Conservation (phyloP, 2,329 filamentous ascomycete genomes). For the Fusarium nurragi region DNA sequence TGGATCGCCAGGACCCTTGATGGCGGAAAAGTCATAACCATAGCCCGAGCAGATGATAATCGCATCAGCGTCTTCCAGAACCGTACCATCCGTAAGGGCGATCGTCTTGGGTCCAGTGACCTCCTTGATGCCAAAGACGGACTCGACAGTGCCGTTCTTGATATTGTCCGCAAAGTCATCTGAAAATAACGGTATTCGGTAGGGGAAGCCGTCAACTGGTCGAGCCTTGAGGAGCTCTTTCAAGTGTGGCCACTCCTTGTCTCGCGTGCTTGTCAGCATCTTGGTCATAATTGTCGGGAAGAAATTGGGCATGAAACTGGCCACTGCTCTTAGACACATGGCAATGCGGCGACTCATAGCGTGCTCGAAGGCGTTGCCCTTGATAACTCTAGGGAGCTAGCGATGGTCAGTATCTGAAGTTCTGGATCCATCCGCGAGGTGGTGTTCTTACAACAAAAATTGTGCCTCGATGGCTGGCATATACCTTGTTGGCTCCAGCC, state of each 20-base stretch:
- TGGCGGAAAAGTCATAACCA: constrained; percentile 43
- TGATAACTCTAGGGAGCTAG: constrained; percentile 41
- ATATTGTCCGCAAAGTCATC: constrained; percentile 45
- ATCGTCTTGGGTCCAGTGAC: constrained; percentile 46
- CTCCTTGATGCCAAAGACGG: constrained; percentile 43
- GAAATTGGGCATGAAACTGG: constrained; percentile 17
- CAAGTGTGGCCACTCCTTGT: constrained; percentile 36
- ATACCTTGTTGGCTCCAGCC: constrained; percentile 51
- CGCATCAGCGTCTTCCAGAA: constrained; percentile 47
- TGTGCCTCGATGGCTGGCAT: constrained; percentile 54
- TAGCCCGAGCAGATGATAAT: constrained; percentile 50
- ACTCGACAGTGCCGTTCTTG: constrained; percentile 40
- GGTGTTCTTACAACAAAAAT: constrained; percentile 39
- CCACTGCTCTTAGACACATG: constrained; percentile 26
- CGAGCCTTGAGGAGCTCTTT: constrained; percentile 21
- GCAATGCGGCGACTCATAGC: constrained; percentile 46
- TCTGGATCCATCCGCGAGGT: too few species aligned
- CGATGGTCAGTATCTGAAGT: constrained; percentile 3
- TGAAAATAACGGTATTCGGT: constrained; percentile 45
- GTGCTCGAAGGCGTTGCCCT: constrained; percentile 51
- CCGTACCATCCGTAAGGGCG: constrained; percentile 44
- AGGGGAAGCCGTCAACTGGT: constrained; percentile 28
- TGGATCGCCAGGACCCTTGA: constrained; percentile 45
- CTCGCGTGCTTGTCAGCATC: constrained; percentile 24
- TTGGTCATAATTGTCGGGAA: constrained; percentile 31